phyloP scores from a whole-genome alignment of 306 rosid genomes.

The Cucumis cinereus region DNA sequence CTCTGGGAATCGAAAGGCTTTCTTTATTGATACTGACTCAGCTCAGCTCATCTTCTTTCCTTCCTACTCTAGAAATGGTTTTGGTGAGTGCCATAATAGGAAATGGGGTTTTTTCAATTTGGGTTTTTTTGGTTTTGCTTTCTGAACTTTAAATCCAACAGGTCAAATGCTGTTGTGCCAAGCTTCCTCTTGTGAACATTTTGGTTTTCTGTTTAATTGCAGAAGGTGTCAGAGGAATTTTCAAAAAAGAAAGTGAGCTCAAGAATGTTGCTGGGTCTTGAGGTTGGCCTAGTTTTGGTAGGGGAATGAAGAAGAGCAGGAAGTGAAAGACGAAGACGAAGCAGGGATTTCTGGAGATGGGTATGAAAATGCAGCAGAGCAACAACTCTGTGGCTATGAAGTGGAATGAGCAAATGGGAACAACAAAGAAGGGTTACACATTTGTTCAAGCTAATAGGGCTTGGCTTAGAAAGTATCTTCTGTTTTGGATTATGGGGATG shows the following conservation, averaged over 20 bases:
- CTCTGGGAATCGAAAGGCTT: conserved; percentile 29
- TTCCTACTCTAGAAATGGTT: conserved; percentile 14
- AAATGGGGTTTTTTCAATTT: neutral
- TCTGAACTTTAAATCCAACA: conserved; percentile 46
- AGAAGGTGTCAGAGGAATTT: neutral
- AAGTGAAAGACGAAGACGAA: conserved; percentile 12
- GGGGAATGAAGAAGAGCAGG: conserved; percentile 14
- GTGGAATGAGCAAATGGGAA: conserved; percentile 60
- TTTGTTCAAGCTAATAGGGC: conserved; percentile 62
- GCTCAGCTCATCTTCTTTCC: conserved; percentile 17
- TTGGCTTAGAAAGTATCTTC: conserved; percentile 54
- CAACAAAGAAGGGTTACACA: conserved; percentile 51
- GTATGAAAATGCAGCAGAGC: conserved; percentile 41
- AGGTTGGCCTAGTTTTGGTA: conserved; percentile 29
- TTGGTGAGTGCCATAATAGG: conserved; percentile 11
- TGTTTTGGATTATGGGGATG: conserved; percentile 57
- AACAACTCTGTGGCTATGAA: conserved; percentile 44
- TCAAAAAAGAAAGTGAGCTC: conserved; percentile 16
- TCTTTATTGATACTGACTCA: conserved; percentile 33
- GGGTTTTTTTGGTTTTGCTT: conserved; percentile 21
- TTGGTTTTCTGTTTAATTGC: neutral
- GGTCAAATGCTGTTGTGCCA: conserved; percentile 43
- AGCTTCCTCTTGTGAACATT: conserved; percentile 6
- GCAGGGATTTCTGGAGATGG: conserved; percentile 16
- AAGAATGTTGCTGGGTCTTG: conserved; percentile 4